phyloP scores from a whole-genome alignment of 768 basidiomycete species.

The Mrakia frigida region DNA sequence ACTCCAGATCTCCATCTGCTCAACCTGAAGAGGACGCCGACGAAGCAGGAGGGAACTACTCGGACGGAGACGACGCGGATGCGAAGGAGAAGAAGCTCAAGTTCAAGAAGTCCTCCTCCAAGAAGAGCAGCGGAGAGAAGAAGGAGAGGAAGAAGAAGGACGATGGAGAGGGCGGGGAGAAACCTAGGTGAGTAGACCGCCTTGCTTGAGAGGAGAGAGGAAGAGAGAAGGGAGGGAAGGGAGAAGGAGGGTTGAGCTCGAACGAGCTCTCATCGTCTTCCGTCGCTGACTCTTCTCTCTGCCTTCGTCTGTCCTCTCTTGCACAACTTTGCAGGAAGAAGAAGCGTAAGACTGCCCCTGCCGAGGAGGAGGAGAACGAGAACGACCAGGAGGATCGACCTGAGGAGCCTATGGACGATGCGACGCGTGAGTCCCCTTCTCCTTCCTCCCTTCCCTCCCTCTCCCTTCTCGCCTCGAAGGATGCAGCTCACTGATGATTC shows the following conservation, averaged over 20 bases:
- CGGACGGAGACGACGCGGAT: slow-evolving; percentile 51
- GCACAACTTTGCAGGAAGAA: slow-evolving; percentile 36
- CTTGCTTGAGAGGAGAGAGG: no score
- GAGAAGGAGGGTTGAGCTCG: neutral
- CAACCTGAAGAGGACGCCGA: slow-evolving; percentile 45
- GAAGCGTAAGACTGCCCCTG: slow-evolving; percentile 50
- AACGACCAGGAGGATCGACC: slow-evolving; percentile 53
- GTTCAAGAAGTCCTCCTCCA: slow-evolving; percentile 43
- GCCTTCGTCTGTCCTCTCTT: neutral
- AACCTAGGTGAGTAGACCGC: slow-evolving; percentile 8
- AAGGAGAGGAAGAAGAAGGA: slow-evolving; percentile 46
- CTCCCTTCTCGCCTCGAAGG: neutral
- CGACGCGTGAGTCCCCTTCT: slow-evolving; percentile 46
- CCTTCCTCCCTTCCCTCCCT: neutral
- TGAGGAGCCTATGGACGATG: slow-evolving; percentile 70
- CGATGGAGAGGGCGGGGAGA: slow-evolving; percentile 25
- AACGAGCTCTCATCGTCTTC: neutral
- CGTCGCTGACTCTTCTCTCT: neutral
- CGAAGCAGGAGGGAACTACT: slow-evolving; percentile 48
- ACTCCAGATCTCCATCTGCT: slow-evolving; percentile 39
- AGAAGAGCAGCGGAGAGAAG: slow-evolving; percentile 36
- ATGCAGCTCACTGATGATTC: neutral
- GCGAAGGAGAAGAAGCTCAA: slow-evolving; percentile 39
- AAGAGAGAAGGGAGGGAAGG: neutral
- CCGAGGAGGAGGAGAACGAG: slow-evolving; percentile 56